Evolutionary conservation across 371 early-diverging fungal genomes (phyloP).

Genomic region (Coemansia sp.): DNA sequence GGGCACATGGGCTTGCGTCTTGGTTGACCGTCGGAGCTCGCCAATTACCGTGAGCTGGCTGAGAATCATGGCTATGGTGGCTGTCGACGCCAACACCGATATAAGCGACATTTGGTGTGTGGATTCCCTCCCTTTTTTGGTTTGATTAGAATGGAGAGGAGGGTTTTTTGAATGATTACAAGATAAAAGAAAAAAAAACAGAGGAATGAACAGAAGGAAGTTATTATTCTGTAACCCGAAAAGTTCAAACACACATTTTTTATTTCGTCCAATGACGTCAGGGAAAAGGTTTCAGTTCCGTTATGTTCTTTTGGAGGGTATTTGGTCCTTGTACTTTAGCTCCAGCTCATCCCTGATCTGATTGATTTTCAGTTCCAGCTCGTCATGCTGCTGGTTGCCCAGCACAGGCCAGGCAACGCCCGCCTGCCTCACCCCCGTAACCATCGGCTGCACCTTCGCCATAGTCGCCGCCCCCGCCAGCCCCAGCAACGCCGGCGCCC

Average conservation of each 20-base stretch:
- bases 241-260: no score
- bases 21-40: conserved; percentile 11
- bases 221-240: no score
- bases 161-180: no score
- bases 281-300: no score
- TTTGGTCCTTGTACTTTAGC: not conserved
- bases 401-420: conserved; percentile 4
- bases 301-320: no score
- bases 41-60: conserved; percentile 28
- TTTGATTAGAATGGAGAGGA: not conserved
- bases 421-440: not conserved
- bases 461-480: not conserved
- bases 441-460: not conserved
- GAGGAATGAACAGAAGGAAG: no score
- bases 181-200: no score
- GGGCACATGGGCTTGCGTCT: conserved; percentile 11
- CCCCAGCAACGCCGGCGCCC: conserved; percentile 1
- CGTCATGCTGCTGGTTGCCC: not conserved
- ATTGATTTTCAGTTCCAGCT: not conserved
- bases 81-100: conserved; percentile 12
- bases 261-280: no score
- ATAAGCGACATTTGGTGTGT: conserved; percentile 15
- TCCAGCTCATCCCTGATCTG: not conserved
- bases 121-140: not conserved
- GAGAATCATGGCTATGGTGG: conserved; percentile 26